A percentile compares a stretch with the other conserved stretches of the same genome.
phyloP scores from a whole-genome alignment of 2,329 filamentous ascomycete genomes.

The Dothideomycetes sp. region DNA sequence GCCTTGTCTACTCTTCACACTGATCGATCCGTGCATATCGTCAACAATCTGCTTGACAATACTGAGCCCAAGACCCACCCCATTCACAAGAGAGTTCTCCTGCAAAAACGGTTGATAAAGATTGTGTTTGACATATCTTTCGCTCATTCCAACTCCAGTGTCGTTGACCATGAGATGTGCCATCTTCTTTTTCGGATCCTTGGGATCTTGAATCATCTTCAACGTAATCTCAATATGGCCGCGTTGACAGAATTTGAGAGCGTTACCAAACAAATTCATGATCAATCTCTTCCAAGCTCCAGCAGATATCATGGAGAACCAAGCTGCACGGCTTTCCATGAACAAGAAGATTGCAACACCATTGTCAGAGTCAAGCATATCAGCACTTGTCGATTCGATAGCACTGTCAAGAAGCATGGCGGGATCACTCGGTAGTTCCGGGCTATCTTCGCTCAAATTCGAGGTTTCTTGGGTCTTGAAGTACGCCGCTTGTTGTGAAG shows the following conservation, averaged over 20 bases:
- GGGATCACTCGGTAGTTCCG: neutral
- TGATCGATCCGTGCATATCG: slow-evolving; percentile 20
- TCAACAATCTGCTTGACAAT: slow-evolving; percentile 26
- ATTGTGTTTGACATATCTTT: slow-evolving; percentile 22
- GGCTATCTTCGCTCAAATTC: neutral
- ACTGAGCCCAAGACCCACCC: slow-evolving; percentile 28
- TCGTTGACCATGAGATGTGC: slow-evolving; percentile 19
- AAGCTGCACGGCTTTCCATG: slow-evolving; percentile 5
- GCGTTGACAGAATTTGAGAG: slow-evolving; percentile 36
- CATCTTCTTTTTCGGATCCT: neutral
- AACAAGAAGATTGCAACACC: slow-evolving; percentile 3
- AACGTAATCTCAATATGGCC: slow-evolving; percentile 28
- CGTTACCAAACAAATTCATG: slow-evolving; percentile 39
- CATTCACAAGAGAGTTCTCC: slow-evolving; percentile 24
- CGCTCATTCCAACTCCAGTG: slow-evolving; percentile 28
- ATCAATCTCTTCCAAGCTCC: slow-evolving; percentile 33
- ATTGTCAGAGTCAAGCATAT: neutral
- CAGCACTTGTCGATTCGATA: neutral
- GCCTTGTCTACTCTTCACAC: slow-evolving; percentile 2
- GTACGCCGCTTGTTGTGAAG: slow-evolving; percentile 1
- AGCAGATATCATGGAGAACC: slow-evolving; percentile 3
- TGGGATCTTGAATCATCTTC: neutral
- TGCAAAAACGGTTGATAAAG: slow-evolving; percentile 27
- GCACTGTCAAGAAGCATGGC: neutral
- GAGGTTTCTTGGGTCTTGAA: neutral